Evolutionary conservation across 257 asterid genomes (phyloP), one percentile per base, ranked within the genome.

Genomic region (Plantago major): DNA sequence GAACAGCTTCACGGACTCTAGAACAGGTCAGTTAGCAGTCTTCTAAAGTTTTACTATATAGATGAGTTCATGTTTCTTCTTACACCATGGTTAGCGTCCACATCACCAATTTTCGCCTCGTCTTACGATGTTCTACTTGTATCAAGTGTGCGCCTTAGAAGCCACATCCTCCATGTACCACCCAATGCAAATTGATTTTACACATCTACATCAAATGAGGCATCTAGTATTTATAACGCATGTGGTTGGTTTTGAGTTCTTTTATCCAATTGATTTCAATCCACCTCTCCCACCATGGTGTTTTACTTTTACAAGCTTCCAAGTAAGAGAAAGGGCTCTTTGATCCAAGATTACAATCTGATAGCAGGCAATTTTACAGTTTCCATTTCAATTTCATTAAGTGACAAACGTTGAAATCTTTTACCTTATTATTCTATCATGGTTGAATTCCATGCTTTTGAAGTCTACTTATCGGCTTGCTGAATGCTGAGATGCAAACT

Each of bases 1-100:
- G 96, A 89, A 72, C 95, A 83, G 69, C 84, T 93, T 61, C 89
- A 82, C 89, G 59, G 57, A 79, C 91, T 40, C 73, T 92, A 50
- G 86, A 79, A 66, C 90, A 81, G 97, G 97, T 89, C 77, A 73
- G 87, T 75, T 57, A 63, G 43, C 45, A 22, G 26, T 22, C 26
- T 22, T 22, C 26, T 22, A 52, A 16, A 65, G 30, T 51, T 49
- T 56, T 9, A 33, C 44, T 47, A 17, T 62, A 26, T 51, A 17
- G 42, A 12, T 19, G 15, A 17, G 9, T 10, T 28, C 56, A n/a
- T 63, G 62, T 53, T 42, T 56, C 44, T 61, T 8, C 38, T 44
- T 63, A 50, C 4, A 38, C 62, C 19, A 28, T 56, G 26, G 40
- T 22, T 50, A 49, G 10, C 22, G 48, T n/a, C n/a, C 55, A 43